phyloP scores from a whole-genome alignment of 352 stramenopile genomes.

The Phytopythium montanum region DNA sequence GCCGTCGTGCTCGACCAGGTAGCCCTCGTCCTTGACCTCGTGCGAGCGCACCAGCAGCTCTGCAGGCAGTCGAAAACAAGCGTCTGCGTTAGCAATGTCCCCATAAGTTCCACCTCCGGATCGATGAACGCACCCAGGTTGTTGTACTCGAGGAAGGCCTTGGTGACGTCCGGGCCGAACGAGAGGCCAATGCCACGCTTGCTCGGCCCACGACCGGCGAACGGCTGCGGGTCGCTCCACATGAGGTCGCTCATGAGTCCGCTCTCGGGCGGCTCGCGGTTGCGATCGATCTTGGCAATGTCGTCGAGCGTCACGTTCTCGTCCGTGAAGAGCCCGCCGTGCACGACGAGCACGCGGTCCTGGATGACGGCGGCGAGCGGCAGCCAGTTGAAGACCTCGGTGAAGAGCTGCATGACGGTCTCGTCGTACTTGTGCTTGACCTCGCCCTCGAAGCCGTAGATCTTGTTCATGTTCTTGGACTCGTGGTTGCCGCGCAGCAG shows the following conservation, averaged over 20 bases:
- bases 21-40: conserved; percentile 99
- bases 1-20: conserved; percentile 98
- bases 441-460: conserved; percentile 99
- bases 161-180: conserved; percentile 98
- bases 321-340: conserved; percentile 95
- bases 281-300: conserved; percentile 95
- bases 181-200: conserved; percentile 97
- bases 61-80: conserved; percentile 14
- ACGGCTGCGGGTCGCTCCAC: conserved; percentile 97
- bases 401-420: conserved; percentile 98
- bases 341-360: conserved; percentile 95
- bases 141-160: conserved; percentile 95
- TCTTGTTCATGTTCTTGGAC: conserved; percentile 99
- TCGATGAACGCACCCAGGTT: conserved; percentile 75
- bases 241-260: conserved; percentile 91
- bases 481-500: conserved; percentile 97
- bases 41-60: conserved; percentile 97
- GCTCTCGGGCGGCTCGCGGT: conserved; percentile 93
- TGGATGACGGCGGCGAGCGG: conserved; percentile 94
- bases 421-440: conserved; percentile 99
- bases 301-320: conserved; percentile 93
- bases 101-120: neutral
- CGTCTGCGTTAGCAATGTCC: conserved; percentile 1
- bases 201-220: conserved; percentile 91
- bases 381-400: conserved; percentile 98